Evolutionary conservation across 768 basidiomycete genomes (phyloP), one percentile per base, ranked within the genome.

Genomic region (Termitomyces sp.): DNA sequence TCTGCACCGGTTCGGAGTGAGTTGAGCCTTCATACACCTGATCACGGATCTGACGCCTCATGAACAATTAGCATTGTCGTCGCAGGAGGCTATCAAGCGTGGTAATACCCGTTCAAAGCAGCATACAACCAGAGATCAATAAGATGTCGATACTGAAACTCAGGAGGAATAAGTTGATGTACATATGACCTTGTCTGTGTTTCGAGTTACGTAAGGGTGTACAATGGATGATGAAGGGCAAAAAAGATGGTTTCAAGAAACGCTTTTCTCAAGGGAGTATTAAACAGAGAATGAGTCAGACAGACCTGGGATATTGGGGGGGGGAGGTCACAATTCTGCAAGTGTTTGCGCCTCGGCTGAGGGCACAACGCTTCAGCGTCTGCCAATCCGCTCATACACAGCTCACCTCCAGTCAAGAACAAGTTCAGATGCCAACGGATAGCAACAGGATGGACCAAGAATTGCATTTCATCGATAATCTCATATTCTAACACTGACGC

Each of bases 361-460:
- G 40, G n/a, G 30, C 52, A 43, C 41, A 52, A 53, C 41, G 30
- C 52, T 53, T 53, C 52, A 53, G 52, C 41, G 19, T 43, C 40
- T 43, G 21, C 21, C 52, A 27, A 25, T 43, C 52, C 34, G 41
- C 42, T 43, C 41, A 30, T 34, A 34, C 23, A 53, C 42, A 53
- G 52, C 52, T 53, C 21, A 53, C 52, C 52, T 52, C 19, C 1
- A 25, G 10, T 39, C 35, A 3, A 49, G 19, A 14, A 48, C 23
- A 27, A 39, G 19, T n/a, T n/a, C 16, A 16, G 37, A n/a, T 9
- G 23, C 35, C 49, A 39, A 50, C 6, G 5, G 3, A n/a, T 11
- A 37, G 17, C 2, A 49, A 27, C 17, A 40, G 37, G 12, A 28
- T 14, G 37, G 25, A 27, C 10, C 34, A 39, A 50, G 5, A 39